These are phyloP conservation scores for Komagataea norvegica DNA, from an alignment of 1,139 yeast species.

Conservation along the genomic window DNA sequence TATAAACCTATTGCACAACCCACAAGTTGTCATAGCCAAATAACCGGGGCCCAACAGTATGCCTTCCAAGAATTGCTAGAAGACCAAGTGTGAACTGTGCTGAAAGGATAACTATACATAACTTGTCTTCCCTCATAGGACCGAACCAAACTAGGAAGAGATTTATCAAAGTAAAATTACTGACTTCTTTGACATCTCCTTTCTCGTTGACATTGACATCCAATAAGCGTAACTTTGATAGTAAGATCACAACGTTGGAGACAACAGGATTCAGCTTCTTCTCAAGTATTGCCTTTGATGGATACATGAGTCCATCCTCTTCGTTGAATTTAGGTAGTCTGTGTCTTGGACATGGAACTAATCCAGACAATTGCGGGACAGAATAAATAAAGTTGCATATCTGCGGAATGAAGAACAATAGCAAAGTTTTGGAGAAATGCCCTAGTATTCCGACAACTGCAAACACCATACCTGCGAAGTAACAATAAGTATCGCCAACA, in stretches of 20 bases:
- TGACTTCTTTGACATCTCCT: constrained; percentile 41
- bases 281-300: constrained; percentile 51
- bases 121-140: constrained; percentile 76
- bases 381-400: constrained; percentile 85
- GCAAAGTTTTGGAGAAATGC: constrained; percentile 88
- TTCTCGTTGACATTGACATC: constrained; percentile 33
- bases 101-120: constrained; percentile 55
- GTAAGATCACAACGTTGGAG: constrained; percentile 30
- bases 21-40: constrained; percentile 84
- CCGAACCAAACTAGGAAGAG: constrained; percentile 81
- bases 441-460: constrained; percentile 96
- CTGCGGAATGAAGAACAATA: constrained; percentile 85
- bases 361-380: constrained; percentile 78
- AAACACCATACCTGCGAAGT: constrained; percentile 97
- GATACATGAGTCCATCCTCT: constrained; percentile 67
- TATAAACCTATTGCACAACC: constrained; percentile 16
- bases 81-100: constrained; percentile 67
- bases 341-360: constrained; percentile 94
- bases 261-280: constrained; percentile 33
- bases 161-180: constrained; percentile 86
- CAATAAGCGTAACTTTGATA: constrained; percentile 42
- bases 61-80: constrained; percentile 66
- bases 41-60: constrained; percentile 77
- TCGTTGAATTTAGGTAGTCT: constrained; percentile 75
- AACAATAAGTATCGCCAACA: constrained; percentile 98